These are phyloP conservation scores for Exserohilum turcica DNA, from an alignment of 2,329 filamentous ascomycete species.

Conservation along the genomic window DNA sequence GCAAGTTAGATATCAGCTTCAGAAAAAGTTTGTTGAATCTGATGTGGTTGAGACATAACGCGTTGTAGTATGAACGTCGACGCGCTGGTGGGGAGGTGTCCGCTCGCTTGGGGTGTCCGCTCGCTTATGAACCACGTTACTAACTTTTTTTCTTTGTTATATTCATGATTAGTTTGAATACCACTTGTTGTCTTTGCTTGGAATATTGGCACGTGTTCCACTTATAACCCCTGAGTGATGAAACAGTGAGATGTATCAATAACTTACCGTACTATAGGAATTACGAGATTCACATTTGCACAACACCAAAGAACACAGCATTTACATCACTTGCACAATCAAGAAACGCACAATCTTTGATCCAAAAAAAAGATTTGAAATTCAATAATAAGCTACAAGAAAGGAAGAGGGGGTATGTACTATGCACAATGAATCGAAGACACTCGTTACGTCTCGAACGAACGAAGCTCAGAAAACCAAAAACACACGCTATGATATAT, in stretches of 20 bases:
- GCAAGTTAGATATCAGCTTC: no score
- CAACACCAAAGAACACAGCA: not conserved
- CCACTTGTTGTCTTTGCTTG: no score
- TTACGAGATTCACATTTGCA: not conserved
- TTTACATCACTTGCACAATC: not conserved
- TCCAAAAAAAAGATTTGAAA: not conserved
- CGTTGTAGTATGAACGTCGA: no score
- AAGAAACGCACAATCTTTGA: no score
- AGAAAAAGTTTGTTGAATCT: no score
- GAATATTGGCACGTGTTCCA: no score
- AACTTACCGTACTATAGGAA: not conserved
- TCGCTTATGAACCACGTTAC: not conserved
- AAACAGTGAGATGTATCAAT: no score
- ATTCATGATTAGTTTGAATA: no score
- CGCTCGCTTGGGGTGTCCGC: no score
- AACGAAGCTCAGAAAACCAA: not conserved
- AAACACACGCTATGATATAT: constrained; percentile 1
- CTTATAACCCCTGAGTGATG: no score
- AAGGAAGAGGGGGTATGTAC: constrained; percentile 13
- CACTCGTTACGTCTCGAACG: constrained; percentile 17
- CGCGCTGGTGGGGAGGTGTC: not conserved
- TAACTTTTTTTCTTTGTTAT: no score
- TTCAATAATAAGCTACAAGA: constrained; percentile 21
- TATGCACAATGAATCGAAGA: constrained; percentile 26
- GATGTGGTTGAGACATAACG: no score